Evolutionary conservation across 108 stramenopile species (phyloP).

Genomic region (Aurantiochytrium sp.): DNA sequence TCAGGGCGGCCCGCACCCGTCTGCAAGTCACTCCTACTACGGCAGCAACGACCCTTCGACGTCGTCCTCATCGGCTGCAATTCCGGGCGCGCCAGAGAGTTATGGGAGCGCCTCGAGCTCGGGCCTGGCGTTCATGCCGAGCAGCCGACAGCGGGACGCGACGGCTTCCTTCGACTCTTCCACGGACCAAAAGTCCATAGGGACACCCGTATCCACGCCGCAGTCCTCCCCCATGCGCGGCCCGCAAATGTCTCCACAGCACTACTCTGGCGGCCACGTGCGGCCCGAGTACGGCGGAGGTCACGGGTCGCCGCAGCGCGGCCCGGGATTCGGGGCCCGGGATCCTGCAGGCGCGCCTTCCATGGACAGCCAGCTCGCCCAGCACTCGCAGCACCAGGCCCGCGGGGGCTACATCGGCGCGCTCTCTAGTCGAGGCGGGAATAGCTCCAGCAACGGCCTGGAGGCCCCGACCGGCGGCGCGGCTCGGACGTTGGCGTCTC

Average conservation of each 20-base stretch:
- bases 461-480: too few relatives aligned
- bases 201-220: not conserved
- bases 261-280: not conserved
- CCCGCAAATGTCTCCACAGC: not conserved
- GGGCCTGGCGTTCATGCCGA: not conserved
- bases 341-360: too few relatives aligned
- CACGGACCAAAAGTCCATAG: not conserved
- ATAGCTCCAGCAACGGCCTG: too few relatives aligned
- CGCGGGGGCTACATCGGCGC: too few relatives aligned
- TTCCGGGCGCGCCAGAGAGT: not conserved
- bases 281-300: not conserved
- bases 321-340: too few relatives aligned
- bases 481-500: too few relatives aligned
- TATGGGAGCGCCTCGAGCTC: not conserved
- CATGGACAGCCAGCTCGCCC: too few relatives aligned
- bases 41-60: not conserved
- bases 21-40: not conserved
- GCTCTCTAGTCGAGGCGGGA: too few relatives aligned
- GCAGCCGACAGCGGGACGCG: not conserved
- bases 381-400: too few relatives aligned
- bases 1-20: not conserved
- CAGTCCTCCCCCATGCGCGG: not conserved
- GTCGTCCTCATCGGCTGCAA: not conserved
- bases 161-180: not conserved
- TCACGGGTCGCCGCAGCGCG: too few relatives aligned